A percentile compares a stretch with the other conserved stretches of the same genome.
Conservation (phyloP, 192 early-diverging fungal genomes). For the Pilobolus umbonatus region DNA sequence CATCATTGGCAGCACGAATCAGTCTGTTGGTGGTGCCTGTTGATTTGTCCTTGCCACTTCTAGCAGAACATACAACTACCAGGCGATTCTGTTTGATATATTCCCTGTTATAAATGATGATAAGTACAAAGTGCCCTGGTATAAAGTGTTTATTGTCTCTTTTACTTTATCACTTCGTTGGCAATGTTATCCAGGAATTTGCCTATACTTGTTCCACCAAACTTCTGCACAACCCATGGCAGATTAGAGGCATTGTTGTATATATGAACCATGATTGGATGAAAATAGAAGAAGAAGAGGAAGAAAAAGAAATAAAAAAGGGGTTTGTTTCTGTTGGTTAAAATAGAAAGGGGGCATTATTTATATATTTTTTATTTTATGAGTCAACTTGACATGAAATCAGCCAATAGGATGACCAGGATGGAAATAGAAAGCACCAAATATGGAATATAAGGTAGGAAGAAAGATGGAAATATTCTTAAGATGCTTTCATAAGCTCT, state of each 20-base stretch:
- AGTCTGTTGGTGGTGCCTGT: slow-evolving; percentile 83
- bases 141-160: slow-evolving; percentile 22
- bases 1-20: slow-evolving; percentile 62
- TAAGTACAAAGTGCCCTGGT: too few species aligned
- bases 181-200: slow-evolving; percentile 72
- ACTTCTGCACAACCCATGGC: slow-evolving; percentile 84
- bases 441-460: too few species aligned
- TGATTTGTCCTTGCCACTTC: slow-evolving; percentile 82
- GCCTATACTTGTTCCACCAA: slow-evolving; percentile 95
- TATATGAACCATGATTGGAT: slow-evolving; percentile 10
- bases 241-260: slow-evolving; percentile 24
- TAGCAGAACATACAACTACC: slow-evolving; percentile 94
- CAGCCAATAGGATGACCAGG: slow-evolving; percentile 1
- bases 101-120: slow-evolving; percentile 34
- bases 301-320: slow-evolving; percentile 11
- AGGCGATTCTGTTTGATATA: slow-evolving; percentile 71
- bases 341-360: slow-evolving; percentile 1
- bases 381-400: slow-evolving; percentile 7
- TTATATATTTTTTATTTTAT: background rate
- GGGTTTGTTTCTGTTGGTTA: too few species aligned
- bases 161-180: slow-evolving; percentile 80
- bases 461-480: background rate
- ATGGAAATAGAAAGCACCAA: too few species aligned
- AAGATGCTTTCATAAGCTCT: slow-evolving; percentile 29
- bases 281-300: slow-evolving; percentile 4